These are phyloP conservation scores for Citrus hindsii DNA, from an alignment of 345 rosid genomes.

Conservation along the genomic window DNA sequence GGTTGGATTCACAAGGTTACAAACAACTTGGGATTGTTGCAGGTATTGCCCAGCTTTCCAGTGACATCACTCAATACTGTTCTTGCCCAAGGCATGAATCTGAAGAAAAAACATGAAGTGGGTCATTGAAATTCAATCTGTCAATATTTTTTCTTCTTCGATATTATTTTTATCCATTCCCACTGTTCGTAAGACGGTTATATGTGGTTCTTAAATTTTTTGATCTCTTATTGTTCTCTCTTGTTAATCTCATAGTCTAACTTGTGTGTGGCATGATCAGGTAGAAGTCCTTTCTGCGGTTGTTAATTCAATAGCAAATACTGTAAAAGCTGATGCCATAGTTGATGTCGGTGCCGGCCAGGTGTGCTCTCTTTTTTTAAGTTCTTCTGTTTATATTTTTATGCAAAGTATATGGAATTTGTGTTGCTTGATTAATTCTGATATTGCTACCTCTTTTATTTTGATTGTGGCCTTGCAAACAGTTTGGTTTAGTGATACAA, in stretches of 20 bases:
- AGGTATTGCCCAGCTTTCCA: conserved; percentile 52
- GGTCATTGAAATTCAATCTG: conserved; percentile 6
- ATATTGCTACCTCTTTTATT: background rate
- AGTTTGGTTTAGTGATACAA: background rate
- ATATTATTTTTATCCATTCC: background rate
- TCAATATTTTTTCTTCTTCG: background rate
- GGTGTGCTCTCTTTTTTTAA: conserved; percentile 34
- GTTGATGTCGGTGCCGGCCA: conserved; percentile 97
- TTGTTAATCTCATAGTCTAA: background rate
- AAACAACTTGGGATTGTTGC: conserved; percentile 14
- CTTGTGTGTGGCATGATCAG: conserved; percentile 34
- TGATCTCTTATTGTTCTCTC: background rate
- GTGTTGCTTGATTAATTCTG: background rate
- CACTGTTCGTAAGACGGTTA: background rate
- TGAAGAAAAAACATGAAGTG: conserved; percentile 91
- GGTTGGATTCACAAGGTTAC: background rate
- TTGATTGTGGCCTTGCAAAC: background rate
- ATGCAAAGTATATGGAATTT: background rate
- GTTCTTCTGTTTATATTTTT: background rate
- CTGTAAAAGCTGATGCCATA: conserved; percentile 50
- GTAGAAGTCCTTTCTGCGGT: conserved; percentile 86
- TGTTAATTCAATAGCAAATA: conserved; percentile 54
- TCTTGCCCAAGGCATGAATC: conserved; percentile 87
- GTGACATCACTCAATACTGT: conserved; percentile 52
- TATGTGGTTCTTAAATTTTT: background rate